phyloP scores from a whole-genome alignment of 164 flowering plant genomes.

The Aristolochia californica region DNA sequence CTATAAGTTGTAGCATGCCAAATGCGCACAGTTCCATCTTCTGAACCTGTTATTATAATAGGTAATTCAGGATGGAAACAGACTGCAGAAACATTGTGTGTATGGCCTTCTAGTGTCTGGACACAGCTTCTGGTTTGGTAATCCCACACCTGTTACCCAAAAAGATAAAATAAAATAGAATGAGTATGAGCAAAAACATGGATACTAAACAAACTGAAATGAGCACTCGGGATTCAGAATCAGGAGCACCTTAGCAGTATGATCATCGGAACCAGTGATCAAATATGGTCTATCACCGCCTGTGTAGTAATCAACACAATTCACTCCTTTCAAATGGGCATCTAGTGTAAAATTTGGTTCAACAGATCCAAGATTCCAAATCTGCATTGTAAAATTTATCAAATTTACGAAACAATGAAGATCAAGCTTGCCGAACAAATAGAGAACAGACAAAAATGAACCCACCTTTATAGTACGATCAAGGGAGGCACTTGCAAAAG shows the following conservation, averaged over 20 bases:
- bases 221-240: neutral
- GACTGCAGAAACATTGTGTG: constrained; percentile 87
- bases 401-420: no score
- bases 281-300: constrained; percentile 87
- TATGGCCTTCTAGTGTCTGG: constrained; percentile 89
- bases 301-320: constrained; percentile 88
- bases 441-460: neutral
- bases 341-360: constrained; percentile 87
- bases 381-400: constrained; percentile 29
- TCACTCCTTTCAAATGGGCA: constrained; percentile 91
- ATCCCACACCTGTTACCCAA: constrained; percentile 71
- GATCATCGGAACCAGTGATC: constrained; percentile 97
- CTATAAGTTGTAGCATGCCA: constrained; percentile 93
- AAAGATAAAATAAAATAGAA: no score
- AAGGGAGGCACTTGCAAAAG: constrained; percentile 96
- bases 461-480: constrained; percentile 92
- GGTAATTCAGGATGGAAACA: constrained; percentile 96
- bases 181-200: constrained; percentile 1
- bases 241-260: constrained; percentile 73
- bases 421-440: neutral
- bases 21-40: constrained; percentile 90
- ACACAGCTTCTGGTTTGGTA: constrained; percentile 90
- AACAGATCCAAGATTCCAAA: constrained; percentile 94
- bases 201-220: neutral
- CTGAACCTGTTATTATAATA: constrained; percentile 86